phyloP scores from a whole-genome alignment of 2,329 filamentous ascomycete species.

The Ciborinia camelliae region DNA sequence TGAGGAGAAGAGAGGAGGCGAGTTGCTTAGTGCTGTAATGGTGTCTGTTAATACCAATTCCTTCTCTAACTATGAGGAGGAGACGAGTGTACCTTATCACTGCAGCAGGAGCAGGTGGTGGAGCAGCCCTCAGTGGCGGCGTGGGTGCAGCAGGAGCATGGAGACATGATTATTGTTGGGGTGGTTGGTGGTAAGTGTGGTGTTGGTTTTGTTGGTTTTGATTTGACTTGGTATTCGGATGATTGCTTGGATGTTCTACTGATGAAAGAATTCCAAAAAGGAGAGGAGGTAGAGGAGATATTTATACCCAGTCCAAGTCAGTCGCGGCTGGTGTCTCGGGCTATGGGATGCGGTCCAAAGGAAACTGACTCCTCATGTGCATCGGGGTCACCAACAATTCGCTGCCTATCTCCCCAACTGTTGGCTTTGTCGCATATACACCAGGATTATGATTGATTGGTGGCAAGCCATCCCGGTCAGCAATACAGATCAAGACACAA shows the following conservation, averaged over 20 bases:
- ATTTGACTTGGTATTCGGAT: background rate
- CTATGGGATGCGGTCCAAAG: no score
- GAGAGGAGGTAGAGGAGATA: conserved; percentile 1
- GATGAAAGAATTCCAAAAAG: background rate
- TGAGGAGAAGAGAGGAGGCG: background rate
- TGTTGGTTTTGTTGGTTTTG: background rate
- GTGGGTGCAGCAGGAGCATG: conserved; percentile 14
- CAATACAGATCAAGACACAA: background rate
- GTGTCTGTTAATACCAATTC: background rate
- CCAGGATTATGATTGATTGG: no score
- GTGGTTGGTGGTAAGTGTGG: background rate
- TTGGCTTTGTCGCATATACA: no score
- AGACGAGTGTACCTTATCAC: conserved; percentile 2
- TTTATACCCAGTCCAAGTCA: no score
- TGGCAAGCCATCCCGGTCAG: no score
- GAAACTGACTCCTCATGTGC: no score
- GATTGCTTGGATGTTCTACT: background rate
- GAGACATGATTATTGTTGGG: conserved; percentile 1
- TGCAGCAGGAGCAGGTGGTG: conserved; percentile 8
- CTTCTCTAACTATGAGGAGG: background rate
- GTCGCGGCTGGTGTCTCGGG: no score
- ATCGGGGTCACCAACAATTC: no score
- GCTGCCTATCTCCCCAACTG: no score
- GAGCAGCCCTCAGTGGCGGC: conserved; percentile 5
- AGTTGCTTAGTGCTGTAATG: background rate